Conservation (phyloP, 164 flowering plant genomes). For the Annona squamosa region DNA sequence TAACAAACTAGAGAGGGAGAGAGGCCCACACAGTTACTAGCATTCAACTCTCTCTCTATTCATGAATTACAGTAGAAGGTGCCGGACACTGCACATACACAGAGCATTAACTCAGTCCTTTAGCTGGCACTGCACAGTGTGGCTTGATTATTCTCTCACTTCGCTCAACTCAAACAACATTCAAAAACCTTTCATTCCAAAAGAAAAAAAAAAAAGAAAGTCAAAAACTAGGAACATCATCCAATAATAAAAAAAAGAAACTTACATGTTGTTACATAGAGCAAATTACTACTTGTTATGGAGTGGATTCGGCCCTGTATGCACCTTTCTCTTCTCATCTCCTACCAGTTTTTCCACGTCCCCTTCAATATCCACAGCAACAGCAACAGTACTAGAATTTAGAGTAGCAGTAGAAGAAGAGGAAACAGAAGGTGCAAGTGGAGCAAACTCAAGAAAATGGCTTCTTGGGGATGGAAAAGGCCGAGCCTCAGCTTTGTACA, state of each 20-base stretch:
- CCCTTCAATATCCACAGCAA: constrained; percentile 1
- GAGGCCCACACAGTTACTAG: background rate
- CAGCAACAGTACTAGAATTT: background rate
- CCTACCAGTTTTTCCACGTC: constrained; percentile 20
- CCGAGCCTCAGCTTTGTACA: constrained; percentile 7
- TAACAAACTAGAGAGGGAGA: background rate
- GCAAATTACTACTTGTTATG: constrained; percentile 34
- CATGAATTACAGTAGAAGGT: constrained; percentile 1
- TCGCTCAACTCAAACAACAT: background rate
- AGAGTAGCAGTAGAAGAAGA: background rate
- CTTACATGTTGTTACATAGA: background rate
- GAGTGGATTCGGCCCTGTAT: constrained; percentile 76
- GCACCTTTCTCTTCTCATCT: constrained; percentile 56
- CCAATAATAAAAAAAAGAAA: background rate
- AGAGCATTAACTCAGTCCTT: constrained; percentile 6
- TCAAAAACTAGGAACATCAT: too few relatives aligned
- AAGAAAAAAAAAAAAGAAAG: background rate
- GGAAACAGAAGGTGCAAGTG: constrained; percentile 16
- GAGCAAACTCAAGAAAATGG: constrained; percentile 11
- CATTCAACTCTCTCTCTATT: background rate
- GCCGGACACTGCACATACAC: background rate
- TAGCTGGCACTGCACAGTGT: background rate
- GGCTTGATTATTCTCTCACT: constrained; percentile 2
- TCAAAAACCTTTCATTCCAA: background rate
- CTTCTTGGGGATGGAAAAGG: constrained; percentile 17